Conservation (phyloP, 345 rosid species). For the Citrus australasica region DNA sequence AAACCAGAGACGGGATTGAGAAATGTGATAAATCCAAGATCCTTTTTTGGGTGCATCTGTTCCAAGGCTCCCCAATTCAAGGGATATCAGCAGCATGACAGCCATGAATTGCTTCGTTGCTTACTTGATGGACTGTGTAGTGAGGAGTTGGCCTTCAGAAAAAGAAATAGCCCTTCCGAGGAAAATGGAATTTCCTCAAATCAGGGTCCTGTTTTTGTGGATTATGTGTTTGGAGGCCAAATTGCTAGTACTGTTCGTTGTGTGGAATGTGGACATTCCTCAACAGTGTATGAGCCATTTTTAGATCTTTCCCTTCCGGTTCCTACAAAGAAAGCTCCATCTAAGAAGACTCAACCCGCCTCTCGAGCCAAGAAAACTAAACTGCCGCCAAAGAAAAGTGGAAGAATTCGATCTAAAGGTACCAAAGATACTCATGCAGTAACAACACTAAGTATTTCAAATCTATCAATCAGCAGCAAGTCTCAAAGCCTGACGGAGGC, state of each 20-base stretch:
- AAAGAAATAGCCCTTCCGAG: constrained; percentile 35
- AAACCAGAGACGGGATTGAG: constrained; percentile 49
- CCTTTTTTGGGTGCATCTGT: constrained; percentile 61
- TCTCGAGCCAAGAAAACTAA: constrained; percentile 71
- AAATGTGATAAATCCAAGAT: constrained; percentile 70
- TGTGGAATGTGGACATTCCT: constrained; percentile 79
- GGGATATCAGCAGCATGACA: constrained; percentile 95
- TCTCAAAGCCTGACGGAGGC: constrained; percentile 22
- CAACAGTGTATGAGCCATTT: constrained; percentile 87
- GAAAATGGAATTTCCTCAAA: constrained; percentile 31
- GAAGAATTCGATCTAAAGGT: constrained; percentile 41
- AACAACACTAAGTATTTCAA: constrained; percentile 30
- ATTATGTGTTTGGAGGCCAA: constrained; percentile 78
- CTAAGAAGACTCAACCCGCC: constrained; percentile 46
- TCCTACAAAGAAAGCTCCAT: constrained; percentile 75
- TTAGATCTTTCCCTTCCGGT: constrained; percentile 92
- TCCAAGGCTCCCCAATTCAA: constrained; percentile 86
- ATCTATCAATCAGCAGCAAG: constrained; percentile 21
- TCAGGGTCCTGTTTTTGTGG: constrained; percentile 58
- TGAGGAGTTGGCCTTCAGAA: constrained; percentile 63
- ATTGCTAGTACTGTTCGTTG: constrained; percentile 87
- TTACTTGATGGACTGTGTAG: constrained; percentile 78
- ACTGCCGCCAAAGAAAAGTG: constrained; percentile 58
- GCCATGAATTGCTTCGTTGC: constrained; percentile 89
- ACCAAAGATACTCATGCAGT: constrained; percentile 37